These are phyloP conservation scores for Tremella fuciformis DNA, from an alignment of 768 basidiomycete genomes.

Conservation along the genomic window DNA sequence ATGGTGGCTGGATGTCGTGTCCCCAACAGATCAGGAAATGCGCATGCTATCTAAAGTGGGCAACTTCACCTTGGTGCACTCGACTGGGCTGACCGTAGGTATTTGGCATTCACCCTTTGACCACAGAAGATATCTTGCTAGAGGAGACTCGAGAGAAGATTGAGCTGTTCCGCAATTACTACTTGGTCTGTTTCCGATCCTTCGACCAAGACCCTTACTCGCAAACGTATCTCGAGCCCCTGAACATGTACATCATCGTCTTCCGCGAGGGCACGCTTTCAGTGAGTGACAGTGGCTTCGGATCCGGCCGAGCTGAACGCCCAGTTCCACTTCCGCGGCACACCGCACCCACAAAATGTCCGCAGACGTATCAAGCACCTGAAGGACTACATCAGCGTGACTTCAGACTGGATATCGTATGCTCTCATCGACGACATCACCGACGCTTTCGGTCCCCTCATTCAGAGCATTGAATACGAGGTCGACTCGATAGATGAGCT, in stretches of 20 bases:
- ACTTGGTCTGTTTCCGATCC: conserved; percentile 96
- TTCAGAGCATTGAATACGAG: conserved; percentile 98
- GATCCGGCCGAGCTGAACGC: neutral
- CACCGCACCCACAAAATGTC: conserved; percentile 96
- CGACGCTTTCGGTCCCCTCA: conserved; percentile 96
- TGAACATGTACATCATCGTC: conserved; percentile 99
- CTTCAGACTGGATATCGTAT: conserved; percentile 99
- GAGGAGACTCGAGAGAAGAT: conserved; percentile 99
- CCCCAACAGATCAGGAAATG: conserved; percentile 98
- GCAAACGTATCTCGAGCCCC: conserved; percentile 91
- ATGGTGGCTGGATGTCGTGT: conserved; percentile 95
- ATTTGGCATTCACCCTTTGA: conserved; percentile 93
- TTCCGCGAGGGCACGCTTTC: conserved; percentile 95
- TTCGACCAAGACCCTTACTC: conserved; percentile 99
- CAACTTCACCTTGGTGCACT: conserved; percentile 9
- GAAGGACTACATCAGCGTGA: conserved; percentile 97
- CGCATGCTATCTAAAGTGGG: conserved; percentile 85
- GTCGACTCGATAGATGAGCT: conserved; percentile 98
- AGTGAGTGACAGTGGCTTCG: conserved; percentile 56
- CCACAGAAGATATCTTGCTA: conserved; percentile 98
- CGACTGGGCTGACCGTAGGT: conserved; percentile 59
- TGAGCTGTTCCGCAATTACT: conserved; percentile 97
- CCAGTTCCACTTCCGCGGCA: conserved; percentile 95
- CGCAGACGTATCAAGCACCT: conserved; percentile 97
- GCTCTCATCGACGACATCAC: conserved; percentile 99